Conservation (phyloP, 164 flowering plant species). For the Stephania japonica region DNA sequence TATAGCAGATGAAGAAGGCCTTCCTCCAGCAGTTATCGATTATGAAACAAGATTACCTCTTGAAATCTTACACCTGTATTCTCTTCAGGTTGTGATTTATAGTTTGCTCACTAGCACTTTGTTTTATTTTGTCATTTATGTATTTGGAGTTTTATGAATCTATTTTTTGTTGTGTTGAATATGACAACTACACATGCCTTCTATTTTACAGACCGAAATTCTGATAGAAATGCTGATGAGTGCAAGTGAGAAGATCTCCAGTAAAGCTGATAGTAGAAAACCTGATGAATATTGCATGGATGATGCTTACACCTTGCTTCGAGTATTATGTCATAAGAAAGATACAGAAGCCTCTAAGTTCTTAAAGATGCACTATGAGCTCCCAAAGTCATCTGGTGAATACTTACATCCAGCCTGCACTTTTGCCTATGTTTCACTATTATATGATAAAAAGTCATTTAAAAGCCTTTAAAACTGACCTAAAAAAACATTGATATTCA, state of each 20-base stretch:
- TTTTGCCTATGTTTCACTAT: background rate
- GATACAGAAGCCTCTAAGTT: constrained; percentile 75
- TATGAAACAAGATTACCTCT: constrained; percentile 55
- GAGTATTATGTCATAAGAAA: constrained; percentile 78
- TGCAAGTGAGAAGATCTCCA: constrained; percentile 60
- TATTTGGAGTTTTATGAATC: too few species aligned
- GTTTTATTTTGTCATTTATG: background rate
- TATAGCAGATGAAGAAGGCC: constrained; percentile 86
- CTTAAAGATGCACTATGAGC: constrained; percentile 58
- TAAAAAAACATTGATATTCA: background rate
- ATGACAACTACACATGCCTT: background rate
- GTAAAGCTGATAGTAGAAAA: constrained; percentile 24
- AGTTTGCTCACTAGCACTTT: background rate
- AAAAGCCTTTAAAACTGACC: background rate
- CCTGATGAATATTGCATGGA: constrained; percentile 27
- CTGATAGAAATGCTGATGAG: constrained; percentile 62
- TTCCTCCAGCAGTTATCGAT: constrained; percentile 67
- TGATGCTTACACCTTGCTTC: constrained; percentile 60
- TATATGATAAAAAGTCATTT: background rate
- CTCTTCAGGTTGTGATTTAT: constrained; percentile 45
- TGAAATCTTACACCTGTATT: constrained; percentile 45
- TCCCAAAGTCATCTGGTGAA: constrained; percentile 79
- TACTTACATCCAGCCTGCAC: background rate
- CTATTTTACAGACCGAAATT: constrained; percentile 46
- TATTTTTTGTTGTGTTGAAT: background rate